Evolutionary conservation across 129 eudicot species (phyloP).

Genomic region (Mikania micrantha): DNA sequence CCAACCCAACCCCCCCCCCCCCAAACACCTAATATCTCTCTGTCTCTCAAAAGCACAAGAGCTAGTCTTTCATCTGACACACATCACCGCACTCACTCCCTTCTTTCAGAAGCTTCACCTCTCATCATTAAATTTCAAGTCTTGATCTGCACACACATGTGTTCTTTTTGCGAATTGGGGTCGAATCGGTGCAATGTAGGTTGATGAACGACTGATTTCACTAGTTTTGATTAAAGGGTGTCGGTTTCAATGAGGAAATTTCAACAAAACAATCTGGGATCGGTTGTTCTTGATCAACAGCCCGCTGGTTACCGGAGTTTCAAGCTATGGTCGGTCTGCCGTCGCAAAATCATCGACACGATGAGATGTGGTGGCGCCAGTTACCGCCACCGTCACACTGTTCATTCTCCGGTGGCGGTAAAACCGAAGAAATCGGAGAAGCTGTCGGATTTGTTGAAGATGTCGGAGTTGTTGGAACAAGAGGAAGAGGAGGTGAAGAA

Average conservation of each 20-base stretch:
- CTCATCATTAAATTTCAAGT: not conserved
- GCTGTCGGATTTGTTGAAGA: constrained; percentile 60
- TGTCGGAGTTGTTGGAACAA: constrained; percentile 36
- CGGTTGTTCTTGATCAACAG: constrained; percentile 33
- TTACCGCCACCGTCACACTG: constrained; percentile 16
- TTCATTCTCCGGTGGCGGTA: constrained; percentile 9
- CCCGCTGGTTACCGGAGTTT: constrained; percentile 12
- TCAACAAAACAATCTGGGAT: constrained; percentile 40
- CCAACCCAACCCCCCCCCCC: not conserved
- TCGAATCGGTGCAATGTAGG: constrained; percentile 19
- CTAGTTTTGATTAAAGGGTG: not conserved
- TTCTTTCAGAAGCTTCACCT: constrained; percentile 33
- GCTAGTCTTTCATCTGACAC: constrained; percentile 21
- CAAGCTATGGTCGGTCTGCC: constrained; percentile 44
- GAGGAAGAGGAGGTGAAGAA: constrained; percentile 54
- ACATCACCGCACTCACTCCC: constrained; percentile 23
- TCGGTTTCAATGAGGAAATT: constrained; percentile 24
- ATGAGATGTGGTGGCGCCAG: constrained; percentile 65
- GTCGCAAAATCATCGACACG: constrained; percentile 45
- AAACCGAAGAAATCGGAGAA: constrained; percentile 44
- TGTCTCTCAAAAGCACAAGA: constrained; percentile 8
- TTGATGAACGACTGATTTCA: not conserved
- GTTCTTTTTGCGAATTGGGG: not conserved
- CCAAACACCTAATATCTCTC: no score
- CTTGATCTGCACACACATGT: constrained; percentile 8